Percentiles rank a stretch among this genome's conserved stretches.
Evolutionary conservation across 495 filamentous ascomycete species (phyloP).

Genomic region (Aspergillus ostianus): DNA sequence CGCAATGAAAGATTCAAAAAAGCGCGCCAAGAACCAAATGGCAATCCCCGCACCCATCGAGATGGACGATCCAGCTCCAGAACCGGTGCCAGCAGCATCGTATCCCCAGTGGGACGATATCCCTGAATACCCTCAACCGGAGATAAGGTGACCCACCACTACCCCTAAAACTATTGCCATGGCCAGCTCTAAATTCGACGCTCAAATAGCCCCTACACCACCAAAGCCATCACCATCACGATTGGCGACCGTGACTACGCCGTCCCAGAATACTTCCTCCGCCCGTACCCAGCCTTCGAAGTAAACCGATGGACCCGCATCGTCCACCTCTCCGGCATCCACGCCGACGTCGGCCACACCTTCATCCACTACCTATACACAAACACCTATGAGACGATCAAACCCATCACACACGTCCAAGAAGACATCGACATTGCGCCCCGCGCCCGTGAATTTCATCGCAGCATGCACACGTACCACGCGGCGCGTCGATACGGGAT

Average conservation of each 20-base stretch:
- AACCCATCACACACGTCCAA: background rate
- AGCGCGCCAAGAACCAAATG: background rate
- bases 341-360: conserved; percentile 21
- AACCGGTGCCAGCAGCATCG: background rate
- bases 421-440: background rate
- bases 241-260: conserved; percentile 36
- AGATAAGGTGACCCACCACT: background rate
- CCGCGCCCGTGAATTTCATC: conserved; percentile 8
- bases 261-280: conserved; percentile 14
- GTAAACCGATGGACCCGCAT: conserved; percentile 70
- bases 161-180: background rate
- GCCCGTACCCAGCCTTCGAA: conserved; percentile 20
- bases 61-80: too few relatives aligned
- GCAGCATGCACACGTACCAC: conserved; percentile 5
- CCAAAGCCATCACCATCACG: conserved; percentile 6
- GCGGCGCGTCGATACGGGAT: conserved; percentile 8
- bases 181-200: background rate
- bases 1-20: background rate
- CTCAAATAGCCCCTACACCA: conserved; percentile 5
- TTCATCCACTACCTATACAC: conserved; percentile 18
- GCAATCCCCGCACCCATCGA: too few relatives aligned
- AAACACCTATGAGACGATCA: conserved; percentile 13
- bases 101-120: conserved; percentile 1
- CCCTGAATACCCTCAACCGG: background rate
- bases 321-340: conserved; percentile 7